Evolutionary conservation across 352 stramenopile genomes (phyloP).

Genomic region (Pythium monospermum): DNA sequence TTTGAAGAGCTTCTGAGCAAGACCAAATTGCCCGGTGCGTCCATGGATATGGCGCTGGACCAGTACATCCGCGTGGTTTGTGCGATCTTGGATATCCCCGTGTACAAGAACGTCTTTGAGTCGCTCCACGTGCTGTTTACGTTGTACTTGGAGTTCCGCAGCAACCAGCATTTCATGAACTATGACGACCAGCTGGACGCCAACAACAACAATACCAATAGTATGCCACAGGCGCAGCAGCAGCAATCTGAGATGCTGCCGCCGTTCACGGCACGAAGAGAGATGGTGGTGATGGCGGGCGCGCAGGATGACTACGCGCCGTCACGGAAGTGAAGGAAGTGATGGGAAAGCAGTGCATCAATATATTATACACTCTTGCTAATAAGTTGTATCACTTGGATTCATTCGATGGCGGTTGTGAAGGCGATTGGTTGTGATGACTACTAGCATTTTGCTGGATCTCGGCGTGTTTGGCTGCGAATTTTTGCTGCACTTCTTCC

Average conservation of each 20-base stretch:
- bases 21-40: slow-evolving; percentile 57
- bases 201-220: too few relatives aligned
- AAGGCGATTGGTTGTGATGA: slow-evolving; percentile 1
- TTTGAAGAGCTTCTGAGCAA: slow-evolving; percentile 81
- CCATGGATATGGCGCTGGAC: slow-evolving; percentile 91
- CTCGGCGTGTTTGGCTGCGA: slow-evolving; percentile 24
- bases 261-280: slow-evolving; percentile 35
- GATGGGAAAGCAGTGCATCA: not conserved
- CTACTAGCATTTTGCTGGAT: slow-evolving; percentile 14
- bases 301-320: slow-evolving; percentile 30
- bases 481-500: slow-evolving; percentile 72
- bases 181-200: slow-evolving; percentile 50
- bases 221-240: slow-evolving; percentile 1
- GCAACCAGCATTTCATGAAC: slow-evolving; percentile 93
- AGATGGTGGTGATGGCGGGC: slow-evolving; percentile 4
- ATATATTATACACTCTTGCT: too few relatives aligned
- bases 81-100: slow-evolving; percentile 92
- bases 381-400: too few relatives aligned
- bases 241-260: too few relatives aligned
- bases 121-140: slow-evolving; percentile 95
- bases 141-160: slow-evolving; percentile 90
- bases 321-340: slow-evolving; percentile 31
- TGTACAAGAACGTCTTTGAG: slow-evolving; percentile 93
- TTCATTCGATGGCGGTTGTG: too few relatives aligned
- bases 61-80: slow-evolving; percentile 93